Base-by-base conservation (phyloP, 495 filamentous ascomycete species). In the Corynascus novoguineensis region DNA sequence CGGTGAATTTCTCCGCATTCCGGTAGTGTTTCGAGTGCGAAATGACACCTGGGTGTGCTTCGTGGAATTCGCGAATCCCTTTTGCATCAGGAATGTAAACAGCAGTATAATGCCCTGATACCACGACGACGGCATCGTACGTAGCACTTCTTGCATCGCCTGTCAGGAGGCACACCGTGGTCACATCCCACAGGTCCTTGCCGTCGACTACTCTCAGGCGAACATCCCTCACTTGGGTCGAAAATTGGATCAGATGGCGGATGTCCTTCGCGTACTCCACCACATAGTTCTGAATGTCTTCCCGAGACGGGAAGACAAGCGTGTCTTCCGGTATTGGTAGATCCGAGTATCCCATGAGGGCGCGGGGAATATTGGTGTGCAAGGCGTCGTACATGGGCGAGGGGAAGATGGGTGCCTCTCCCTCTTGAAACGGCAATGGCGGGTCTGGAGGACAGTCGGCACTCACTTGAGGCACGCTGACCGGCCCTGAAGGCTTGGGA, bases 81-180 rank as follows among this genome's bases (percentile, higher is more conserved):
- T 52, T 61, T 14, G 68, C 81, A 24, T 78, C 69, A 0, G 91
- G 91, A 10, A 95, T 71, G 65, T 79, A 85, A 0, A 86, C 86
- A 7, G 86, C 81, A 21, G 78, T 78, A 67, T 87, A 95, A 64
- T 96, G 90, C 1, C 91, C 91, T 58, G 78, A 90, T 7, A 89
- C 88, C n/a, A 92, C 83, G 1, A 93, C 82, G 5, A 96, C 82
- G 11, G 88, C 90, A 71, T 96, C 90, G 64, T 86, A 97, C 2
- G 64, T 71, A 5, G 64, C 63, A 12, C 42, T 82, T 79, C 19
- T 64, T 45, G 55, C 70, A 56, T 57, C 69, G 69, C 58, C 64
- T 1, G 59, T 70, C 7, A 69, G 64, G 0, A 76, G 77, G 1
- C 83, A 77, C 44, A 64, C 71, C 6, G 79, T 75, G 5, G 74